Conservation (phyloP, 345 rosid species). For the Heritiera littoralis region DNA sequence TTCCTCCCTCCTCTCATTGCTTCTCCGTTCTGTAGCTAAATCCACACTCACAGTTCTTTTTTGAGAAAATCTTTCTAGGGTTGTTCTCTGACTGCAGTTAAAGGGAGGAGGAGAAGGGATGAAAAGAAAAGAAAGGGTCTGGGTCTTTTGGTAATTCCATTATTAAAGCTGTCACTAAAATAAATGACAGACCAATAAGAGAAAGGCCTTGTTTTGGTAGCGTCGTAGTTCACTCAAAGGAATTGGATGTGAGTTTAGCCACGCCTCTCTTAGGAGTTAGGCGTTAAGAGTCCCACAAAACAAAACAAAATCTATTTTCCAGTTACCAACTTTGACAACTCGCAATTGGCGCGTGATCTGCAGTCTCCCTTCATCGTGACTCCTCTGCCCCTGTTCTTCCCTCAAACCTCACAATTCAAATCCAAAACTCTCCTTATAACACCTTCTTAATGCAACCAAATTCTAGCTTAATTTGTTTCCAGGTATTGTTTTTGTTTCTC, state of each 20-base stretch:
- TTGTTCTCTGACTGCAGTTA: background rate
- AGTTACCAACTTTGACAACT: slow-evolving; percentile 32
- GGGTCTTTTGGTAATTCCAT: background rate
- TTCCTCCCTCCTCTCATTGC: slow-evolving; percentile 81
- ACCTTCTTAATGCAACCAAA: background rate
- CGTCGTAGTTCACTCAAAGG: background rate
- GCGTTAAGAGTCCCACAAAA: background rate
- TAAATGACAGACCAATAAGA: slow-evolving; percentile 1
- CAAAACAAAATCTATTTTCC: background rate
- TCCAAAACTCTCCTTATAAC: background rate
- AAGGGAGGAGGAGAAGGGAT: background rate
- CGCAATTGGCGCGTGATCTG: slow-evolving; percentile 33
- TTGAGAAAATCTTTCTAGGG: background rate
- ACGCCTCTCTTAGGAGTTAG: background rate
- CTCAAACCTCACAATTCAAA: slow-evolving; percentile 13
- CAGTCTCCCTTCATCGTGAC: slow-evolving; percentile 17
- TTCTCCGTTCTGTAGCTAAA: slow-evolving; percentile 8
- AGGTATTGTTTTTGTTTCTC: background rate
- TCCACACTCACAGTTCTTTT: background rate
- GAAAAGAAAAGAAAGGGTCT: background rate
- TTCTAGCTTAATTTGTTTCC: background rate
- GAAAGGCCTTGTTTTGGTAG: background rate
- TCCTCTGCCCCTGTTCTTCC: background rate
- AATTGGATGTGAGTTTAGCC: background rate
- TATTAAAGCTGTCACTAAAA: background rate